Evolutionary conservation across 169 alveolate species (phyloP).

Genomic region (Eimeria nieschulzi): DNA sequence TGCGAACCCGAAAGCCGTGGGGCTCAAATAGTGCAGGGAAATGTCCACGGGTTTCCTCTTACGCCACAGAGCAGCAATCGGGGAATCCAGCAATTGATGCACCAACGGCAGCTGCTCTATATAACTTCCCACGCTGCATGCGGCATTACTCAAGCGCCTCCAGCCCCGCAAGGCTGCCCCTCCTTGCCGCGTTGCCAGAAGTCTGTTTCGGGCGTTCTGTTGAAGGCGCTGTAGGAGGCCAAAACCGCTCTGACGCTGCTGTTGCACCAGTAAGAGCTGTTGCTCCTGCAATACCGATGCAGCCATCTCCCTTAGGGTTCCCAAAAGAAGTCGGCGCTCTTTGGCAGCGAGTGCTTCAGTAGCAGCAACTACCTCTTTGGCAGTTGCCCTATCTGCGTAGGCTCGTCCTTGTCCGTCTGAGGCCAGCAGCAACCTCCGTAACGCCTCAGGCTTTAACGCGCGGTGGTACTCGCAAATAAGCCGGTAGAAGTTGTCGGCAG

Average conservation of each 20-base stretch:
- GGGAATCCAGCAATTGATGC: constrained; percentile 11
- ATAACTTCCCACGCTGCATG: background rate
- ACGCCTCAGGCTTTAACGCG: constrained; percentile 6
- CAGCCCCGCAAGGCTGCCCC: background rate
- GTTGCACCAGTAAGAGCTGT: constrained; percentile 21
- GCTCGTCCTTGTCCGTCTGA: background rate
- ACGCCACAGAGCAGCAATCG: constrained; percentile 16
- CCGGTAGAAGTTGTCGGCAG: constrained; percentile 16
- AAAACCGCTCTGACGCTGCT: constrained; percentile 37
- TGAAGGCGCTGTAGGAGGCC: constrained; percentile 42
- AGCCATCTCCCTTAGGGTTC: background rate
- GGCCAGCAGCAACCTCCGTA: constrained; percentile 9
- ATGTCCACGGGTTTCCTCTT: constrained; percentile 5
- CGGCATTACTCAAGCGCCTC: background rate
- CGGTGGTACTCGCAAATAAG: background rate
- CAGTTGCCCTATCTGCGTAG: background rate
- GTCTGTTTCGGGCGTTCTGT: background rate
- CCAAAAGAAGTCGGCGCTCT: constrained; percentile 32
- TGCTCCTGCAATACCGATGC: constrained; percentile 37
- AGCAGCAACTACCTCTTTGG: constrained; percentile 23
- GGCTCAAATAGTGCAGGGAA: constrained; percentile 39
- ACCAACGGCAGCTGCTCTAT: constrained; percentile 17
- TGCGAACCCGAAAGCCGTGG: constrained; percentile 38
- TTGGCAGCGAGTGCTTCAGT: constrained; percentile 11
- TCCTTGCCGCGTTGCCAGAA: constrained; percentile 20